phyloP scores from a whole-genome alignment of 805 yeast genomes.

The Myxozyma udenii region DNA sequence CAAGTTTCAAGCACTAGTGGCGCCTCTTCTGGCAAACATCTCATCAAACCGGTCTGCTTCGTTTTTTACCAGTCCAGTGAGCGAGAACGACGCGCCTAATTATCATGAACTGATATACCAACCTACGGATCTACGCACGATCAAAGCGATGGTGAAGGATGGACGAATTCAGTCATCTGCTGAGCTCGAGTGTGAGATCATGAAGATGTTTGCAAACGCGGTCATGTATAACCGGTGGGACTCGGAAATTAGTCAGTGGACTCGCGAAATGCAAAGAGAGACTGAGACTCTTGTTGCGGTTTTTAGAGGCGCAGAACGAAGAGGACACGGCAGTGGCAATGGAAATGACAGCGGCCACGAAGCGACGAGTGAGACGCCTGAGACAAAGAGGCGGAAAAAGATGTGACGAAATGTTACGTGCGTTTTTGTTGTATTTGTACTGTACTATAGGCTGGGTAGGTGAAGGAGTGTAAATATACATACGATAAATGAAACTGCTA shows the following conservation, averaged over 20 bases:
- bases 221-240: constrained; percentile 73
- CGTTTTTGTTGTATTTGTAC: too few species aligned
- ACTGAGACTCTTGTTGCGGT: constrained; percentile 50
- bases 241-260: constrained; percentile 59
- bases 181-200: constrained; percentile 64
- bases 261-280: constrained; percentile 68
- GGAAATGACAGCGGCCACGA: constrained; percentile 3
- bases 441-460: neutral
- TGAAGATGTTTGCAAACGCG: constrained; percentile 79
- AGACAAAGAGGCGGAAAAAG: constrained; percentile 23
- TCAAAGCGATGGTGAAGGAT: constrained; percentile 56
- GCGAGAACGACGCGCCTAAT: constrained; percentile 62
- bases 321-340: constrained; percentile 14
- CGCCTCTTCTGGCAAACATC: constrained; percentile 60
- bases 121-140: constrained; percentile 68
- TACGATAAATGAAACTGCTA: neutral
- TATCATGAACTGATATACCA: constrained; percentile 58
- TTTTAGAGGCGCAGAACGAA: constrained; percentile 52
- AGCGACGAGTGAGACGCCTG: constrained; percentile 9
- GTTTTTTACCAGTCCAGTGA: constrained; percentile 69
- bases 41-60: constrained; percentile 71
- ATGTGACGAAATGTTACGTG: too few species aligned
- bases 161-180: constrained; percentile 49
- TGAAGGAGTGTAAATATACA: neutral
- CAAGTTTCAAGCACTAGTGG: constrained; percentile 56